Base-by-base conservation (phyloP, 352 stramenopile genomes). In the Pythium chondricola region DNA sequence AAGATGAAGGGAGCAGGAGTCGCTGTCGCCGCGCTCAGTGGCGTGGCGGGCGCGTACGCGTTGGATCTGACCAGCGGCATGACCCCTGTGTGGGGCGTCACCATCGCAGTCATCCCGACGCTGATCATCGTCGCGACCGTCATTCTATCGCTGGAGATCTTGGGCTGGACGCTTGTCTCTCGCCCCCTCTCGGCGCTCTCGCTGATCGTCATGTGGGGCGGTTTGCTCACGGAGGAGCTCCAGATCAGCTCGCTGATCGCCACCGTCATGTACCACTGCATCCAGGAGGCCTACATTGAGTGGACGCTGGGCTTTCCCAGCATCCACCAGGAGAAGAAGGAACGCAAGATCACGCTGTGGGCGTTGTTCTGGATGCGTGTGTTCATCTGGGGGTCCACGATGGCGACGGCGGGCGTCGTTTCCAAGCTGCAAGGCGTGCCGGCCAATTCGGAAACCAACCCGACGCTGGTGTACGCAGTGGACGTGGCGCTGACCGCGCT, bases 101-200 rank as follows among this genome's bases (percentile, higher is more conserved):
- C 44, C 8, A n/a, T 25, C 7, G 35, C 68, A 37, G 26, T 71
- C 42, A 47, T 82, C 27, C 64, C 75, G 6, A 56, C 27, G 48
- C 67, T 88, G 35, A 64, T 85, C 48, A 40, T 88, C 55, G 50
- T 75, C 20, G 53, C 55, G 31, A 52, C 73, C 30, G 20, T 52
- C 25, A 59, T 83, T 21, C 54, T 85, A 21, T 80, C 73, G 45
- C 73, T 88, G 21, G 76, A 88, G 65, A 79, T 88, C 50, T 63
- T 84, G 43, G 71, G 70, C 29, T 63, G 49, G 0, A 59, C 77
- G 40, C 48, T 79, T 32, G 39, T 77, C 1, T 71, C 73, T 25
- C 71, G 76, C 24, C 38, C 65, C 14, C 45, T 80, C 1, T 58
- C 73, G 2, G 65, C 65, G 7, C 24, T 55, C 7, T 50, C 68